phyloP scores from a whole-genome alignment of 352 stramenopile species.

The Pythium insidiosum region DNA sequence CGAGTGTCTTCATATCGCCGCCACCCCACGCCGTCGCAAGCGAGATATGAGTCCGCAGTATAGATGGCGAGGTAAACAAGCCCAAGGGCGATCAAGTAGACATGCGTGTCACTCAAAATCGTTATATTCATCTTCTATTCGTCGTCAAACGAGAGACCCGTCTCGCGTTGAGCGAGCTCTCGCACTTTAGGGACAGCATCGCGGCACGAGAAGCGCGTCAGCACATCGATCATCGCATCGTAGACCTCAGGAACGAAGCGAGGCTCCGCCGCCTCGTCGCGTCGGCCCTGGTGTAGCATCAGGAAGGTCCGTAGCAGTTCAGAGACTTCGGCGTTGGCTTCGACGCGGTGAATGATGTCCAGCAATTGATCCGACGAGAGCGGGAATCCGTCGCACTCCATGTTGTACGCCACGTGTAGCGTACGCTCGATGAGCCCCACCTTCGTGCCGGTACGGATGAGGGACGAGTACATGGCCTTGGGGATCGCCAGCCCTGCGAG shows the following conservation, averaged over 20 bases:
- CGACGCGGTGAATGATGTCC: slow-evolving; percentile 33
- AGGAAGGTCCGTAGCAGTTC: slow-evolving; percentile 57
- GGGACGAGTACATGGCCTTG: slow-evolving; percentile 43
- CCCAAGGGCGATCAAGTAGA: too few relatives aligned
- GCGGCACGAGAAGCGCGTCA: slow-evolving; percentile 36
- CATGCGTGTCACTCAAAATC: too few relatives aligned
- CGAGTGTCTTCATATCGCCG: too few relatives aligned
- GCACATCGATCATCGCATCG: slow-evolving; percentile 35
- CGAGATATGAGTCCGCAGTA: too few relatives aligned
- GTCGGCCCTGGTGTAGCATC: slow-evolving; percentile 48
- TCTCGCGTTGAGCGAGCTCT: slow-evolving; percentile 26
- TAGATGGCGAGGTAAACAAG: too few relatives aligned
- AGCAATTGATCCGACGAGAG: slow-evolving; percentile 42
- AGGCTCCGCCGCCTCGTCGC: too few relatives aligned
- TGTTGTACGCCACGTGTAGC: slow-evolving; percentile 71
- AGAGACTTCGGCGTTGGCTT: slow-evolving; percentile 32
- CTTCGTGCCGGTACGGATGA: slow-evolving; percentile 49
- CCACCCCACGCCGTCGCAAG: too few relatives aligned
- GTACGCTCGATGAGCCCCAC: slow-evolving; percentile 58
- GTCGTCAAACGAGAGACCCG: too few relatives aligned
- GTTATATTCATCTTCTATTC: too few relatives aligned
- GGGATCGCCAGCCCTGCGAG: slow-evolving; percentile 32
- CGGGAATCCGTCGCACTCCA: slow-evolving; percentile 71
- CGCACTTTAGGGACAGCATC: slow-evolving; percentile 33
- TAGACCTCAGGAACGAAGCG: slow-evolving; percentile 53